phyloP scores from a whole-genome alignment of 805 yeast genomes.

The Komagataella phaffii region DNA sequence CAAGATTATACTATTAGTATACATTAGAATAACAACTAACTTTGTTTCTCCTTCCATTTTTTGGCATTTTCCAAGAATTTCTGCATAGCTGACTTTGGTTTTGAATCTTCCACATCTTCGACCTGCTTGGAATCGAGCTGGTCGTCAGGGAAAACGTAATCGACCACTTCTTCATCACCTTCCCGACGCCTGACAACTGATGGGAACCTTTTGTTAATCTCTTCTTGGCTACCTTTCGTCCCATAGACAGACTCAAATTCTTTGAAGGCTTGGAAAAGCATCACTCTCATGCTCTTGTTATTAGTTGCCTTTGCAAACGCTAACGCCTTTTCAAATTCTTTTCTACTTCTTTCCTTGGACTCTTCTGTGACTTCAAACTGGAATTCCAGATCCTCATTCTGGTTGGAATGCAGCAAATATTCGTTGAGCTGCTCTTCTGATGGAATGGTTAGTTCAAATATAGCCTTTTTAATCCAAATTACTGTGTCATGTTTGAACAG shows the following conservation, averaged over 20 bases:
- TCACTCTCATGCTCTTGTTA: constrained; percentile 28
- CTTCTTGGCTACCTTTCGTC: constrained; percentile 17
- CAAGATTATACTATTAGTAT: constrained; percentile 3
- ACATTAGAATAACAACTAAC: constrained; percentile 8
- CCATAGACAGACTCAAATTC: constrained; percentile 61
- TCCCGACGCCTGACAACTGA: constrained; percentile 34
- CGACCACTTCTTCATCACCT: constrained; percentile 38
- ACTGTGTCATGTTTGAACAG: constrained; percentile 19
- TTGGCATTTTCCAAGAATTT: constrained; percentile 30
- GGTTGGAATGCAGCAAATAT: constrained; percentile 12
- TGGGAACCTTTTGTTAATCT: constrained; percentile 38
- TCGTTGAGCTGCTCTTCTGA: constrained; percentile 33
- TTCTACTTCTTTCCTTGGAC: constrained; percentile 12
- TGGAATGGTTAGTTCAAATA: constrained; percentile 59
- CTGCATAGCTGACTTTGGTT: neutral
- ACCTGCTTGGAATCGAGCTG: constrained; percentile 11
- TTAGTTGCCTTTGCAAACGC: constrained; percentile 21
- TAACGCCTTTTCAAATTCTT: constrained; percentile 1
- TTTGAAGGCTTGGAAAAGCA: constrained; percentile 46
- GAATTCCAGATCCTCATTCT: constrained; percentile 28
- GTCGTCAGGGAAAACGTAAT: constrained; percentile 60
- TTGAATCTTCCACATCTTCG: constrained; percentile 5
- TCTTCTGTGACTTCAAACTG: constrained; percentile 35
- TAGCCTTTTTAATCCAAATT: constrained; percentile 54
- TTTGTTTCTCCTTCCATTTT: constrained; percentile 22